A percentile compares a stretch with the other conserved stretches of the same genome.
phyloP scores from a whole-genome alignment of 441 rosid species.

The Dalechampia spathulata region DNA sequence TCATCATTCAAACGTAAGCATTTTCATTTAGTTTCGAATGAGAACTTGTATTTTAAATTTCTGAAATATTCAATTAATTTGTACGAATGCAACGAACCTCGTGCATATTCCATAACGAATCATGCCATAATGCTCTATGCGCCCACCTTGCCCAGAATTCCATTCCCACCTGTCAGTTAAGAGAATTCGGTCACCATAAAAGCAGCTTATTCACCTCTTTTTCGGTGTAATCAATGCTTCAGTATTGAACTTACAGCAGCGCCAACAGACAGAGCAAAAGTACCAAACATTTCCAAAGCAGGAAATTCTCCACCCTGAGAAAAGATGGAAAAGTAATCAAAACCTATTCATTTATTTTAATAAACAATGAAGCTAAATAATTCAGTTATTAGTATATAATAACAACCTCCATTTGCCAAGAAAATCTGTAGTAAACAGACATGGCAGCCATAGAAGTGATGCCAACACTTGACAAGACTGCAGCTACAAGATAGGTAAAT shows the following conservation, averaged over 20 bases:
- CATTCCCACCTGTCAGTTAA: conserved; percentile 50
- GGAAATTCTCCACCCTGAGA: conserved; percentile 41
- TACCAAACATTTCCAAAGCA: conserved; percentile 41
- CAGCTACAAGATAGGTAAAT: conserved; percentile 43
- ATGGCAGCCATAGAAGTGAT: conserved; percentile 37
- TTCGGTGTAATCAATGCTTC: too few species aligned
- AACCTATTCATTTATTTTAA: not conserved
- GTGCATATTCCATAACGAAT: conserved; percentile 56
- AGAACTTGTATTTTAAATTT: too few species aligned
- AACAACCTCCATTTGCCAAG: conserved; percentile 47
- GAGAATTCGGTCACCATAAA: too few species aligned
- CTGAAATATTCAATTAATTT: too few species aligned
- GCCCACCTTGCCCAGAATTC: conserved; percentile 72
- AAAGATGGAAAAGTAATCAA: not conserved
- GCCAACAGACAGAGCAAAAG: conserved; percentile 45
- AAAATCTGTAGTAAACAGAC: conserved; percentile 49
- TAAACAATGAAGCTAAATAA: not conserved
- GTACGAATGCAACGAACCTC: conserved; percentile 21
- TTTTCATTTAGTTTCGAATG: too few species aligned
- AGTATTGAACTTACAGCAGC: conserved; percentile 37
- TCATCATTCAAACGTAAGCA: not conserved
- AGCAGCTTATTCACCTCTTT: too few species aligned
- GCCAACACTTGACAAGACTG: conserved; percentile 40
- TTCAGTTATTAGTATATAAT: not conserved
- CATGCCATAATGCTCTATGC: conserved; percentile 50